Conservation (phyloP, 371 early-diverging fungal species). For the Haplosporangium sp. region DNA sequence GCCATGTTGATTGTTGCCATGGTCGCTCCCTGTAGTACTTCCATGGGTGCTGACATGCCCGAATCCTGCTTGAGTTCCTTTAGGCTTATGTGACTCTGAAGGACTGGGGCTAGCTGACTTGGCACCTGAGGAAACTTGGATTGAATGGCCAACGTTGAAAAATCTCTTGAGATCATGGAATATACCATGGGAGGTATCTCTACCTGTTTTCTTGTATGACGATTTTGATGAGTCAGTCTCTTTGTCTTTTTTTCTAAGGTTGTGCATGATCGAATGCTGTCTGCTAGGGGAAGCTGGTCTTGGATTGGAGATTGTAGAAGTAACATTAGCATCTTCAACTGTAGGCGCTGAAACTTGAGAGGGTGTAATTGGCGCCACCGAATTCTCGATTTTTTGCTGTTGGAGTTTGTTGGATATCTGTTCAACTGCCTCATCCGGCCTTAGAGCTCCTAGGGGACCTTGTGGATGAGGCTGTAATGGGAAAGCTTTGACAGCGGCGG, state of each 20-base stretch:
- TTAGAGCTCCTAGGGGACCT: not conserved
- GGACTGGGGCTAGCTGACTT: not conserved
- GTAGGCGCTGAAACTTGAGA: conserved; percentile 15
- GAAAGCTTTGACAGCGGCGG: not conserved
- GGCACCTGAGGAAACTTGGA: conserved; percentile 7
- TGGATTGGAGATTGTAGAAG: conserved; percentile 1
- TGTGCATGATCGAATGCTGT: not conserved
- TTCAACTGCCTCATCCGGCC: not conserved
- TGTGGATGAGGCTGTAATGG: conserved; percentile 6
- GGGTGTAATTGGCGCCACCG: conserved; percentile 34
- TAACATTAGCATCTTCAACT: conserved; percentile 17
- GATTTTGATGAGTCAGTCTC: conserved; percentile 6
- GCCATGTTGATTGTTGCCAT: conserved; percentile 17
- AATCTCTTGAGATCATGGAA: conserved; percentile 68
- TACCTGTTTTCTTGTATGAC: conserved; percentile 13
- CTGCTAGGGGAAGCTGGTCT: conserved; percentile 9
- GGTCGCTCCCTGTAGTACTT: not conserved
- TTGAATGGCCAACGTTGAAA: conserved; percentile 40
- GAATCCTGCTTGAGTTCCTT: not conserved
- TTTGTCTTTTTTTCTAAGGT: conserved; percentile 17
- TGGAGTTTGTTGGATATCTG: not conserved
- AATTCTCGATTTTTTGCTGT: not conserved
- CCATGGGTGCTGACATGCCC: not conserved
- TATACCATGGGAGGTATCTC: conserved; percentile 58
- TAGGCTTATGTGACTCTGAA: conserved; percentile 6